Base-by-base conservation (phyloP, 441 rosid species). In the Gossypium gossypioides region DNA sequence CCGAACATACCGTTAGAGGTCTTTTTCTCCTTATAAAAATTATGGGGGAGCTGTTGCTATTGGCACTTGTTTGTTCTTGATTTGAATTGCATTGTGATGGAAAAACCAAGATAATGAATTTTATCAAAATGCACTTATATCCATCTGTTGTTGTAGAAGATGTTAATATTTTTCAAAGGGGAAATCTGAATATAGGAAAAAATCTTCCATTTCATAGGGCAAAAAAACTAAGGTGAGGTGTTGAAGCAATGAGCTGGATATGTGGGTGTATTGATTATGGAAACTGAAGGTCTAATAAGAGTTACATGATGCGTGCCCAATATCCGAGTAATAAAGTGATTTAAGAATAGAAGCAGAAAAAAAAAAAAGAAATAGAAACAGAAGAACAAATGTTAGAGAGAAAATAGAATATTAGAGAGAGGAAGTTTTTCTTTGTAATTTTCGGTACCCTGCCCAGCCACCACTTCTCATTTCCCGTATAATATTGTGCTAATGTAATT, bases 241-340 rank as follows among this genome's bases (percentile, higher is more conserved):
- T 57, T 71, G 55, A 82, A 81, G 80, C 77, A 77, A 62, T 69
- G 80, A 81, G 71, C 69, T 60, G 77, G 50, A 51, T 70, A 64
- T 55, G 61, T 8, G 29, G 7, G 42, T 58, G 19, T 24, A 7
- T n/a, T 42, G 5, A 8, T 40, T 15, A 4, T 58, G 42, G 57
- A 58, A 7, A 56, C 56, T 7, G 7, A 42, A 42, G 40, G 58
- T 44, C 27, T 42, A 13, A 16, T 24, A 9, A 4, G 32, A 27
- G 32, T 25, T 25, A 25, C 29, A 25, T 3, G 29, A 25, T 25
- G 29, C 4, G 4, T 25, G 29, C 29, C 29, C 29, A 25, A 25
- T 25, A 3, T 25, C 29, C 4, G 3, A 25, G 29, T 25, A 25
- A 25, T 25, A 25, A 25, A 25, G 4, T 25, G 29, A 25, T 25